A percentile compares a stretch with the other conserved stretches of the same genome.
Conservation (phyloP, 805 yeast species). For the Kuraishia molischiana region DNA sequence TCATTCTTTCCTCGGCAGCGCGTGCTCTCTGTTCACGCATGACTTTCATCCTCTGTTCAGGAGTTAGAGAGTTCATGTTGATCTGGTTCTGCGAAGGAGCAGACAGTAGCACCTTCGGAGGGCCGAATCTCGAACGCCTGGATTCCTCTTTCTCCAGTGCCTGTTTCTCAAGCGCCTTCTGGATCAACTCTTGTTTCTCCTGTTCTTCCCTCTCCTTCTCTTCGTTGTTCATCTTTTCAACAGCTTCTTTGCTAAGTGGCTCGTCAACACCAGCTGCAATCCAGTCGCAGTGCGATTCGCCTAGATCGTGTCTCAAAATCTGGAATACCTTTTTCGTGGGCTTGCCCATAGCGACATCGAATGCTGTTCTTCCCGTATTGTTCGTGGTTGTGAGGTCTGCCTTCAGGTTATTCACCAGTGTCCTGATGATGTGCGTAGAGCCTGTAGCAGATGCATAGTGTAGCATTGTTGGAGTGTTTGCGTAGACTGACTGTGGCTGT, state of each 20-base stretch:
- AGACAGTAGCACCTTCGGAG: conserved; percentile 24
- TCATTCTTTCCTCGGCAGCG: conserved; percentile 87
- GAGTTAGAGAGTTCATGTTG: conserved; percentile 53
- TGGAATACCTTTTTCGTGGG: conserved; percentile 51
- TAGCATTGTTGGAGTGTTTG: conserved; percentile 59
- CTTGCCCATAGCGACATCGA: conserved; percentile 45
- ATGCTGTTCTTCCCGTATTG: conserved; percentile 51
- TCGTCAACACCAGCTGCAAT: conserved; percentile 49
- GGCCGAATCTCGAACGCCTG: conserved; percentile 18
- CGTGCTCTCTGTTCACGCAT: conserved; percentile 95
- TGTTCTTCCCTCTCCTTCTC: conserved; percentile 24
- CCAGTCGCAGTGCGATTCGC: conserved; percentile 70
- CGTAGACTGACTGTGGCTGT: conserved; percentile 43
- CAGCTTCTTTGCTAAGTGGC: conserved; percentile 46
- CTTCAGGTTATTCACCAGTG: conserved; percentile 51
- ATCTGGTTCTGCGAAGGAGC: conserved; percentile 22
- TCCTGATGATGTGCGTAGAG: conserved; percentile 53
- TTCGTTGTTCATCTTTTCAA: conserved; percentile 31
- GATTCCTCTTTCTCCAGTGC: conserved; percentile 27
- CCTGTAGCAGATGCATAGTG: conserved; percentile 72
- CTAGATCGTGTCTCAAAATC: conserved; percentile 53
- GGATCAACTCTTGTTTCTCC: conserved; percentile 30
- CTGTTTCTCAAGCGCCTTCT: conserved; percentile 29
- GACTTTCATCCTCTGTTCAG: conserved; percentile 63
- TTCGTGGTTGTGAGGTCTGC: conserved; percentile 60